Evolutionary conservation across 179 eudicot genomes (phyloP).

Genomic region (Monotropa hypopitys): DNA sequence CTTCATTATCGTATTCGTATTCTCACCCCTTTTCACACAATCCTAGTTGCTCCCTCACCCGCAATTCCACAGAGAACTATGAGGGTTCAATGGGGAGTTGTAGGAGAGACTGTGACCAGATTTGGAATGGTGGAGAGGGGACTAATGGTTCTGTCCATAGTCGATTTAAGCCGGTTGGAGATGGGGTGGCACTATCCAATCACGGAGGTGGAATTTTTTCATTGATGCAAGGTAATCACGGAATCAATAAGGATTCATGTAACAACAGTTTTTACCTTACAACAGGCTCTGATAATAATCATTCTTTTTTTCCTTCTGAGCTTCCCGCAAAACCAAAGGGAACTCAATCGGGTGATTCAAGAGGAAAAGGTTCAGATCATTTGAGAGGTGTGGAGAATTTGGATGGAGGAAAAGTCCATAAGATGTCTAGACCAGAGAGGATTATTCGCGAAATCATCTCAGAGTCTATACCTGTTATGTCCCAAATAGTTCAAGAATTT

Average conservation of each 20-base stretch:
- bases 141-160: constrained; percentile 91
- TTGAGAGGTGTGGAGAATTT: constrained; percentile 27
- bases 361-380: constrained; percentile 35
- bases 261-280: constrained; percentile 31
- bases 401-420: constrained; percentile 28
- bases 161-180: constrained; percentile 72
- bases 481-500: constrained; percentile 52
- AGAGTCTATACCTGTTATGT: constrained; percentile 44
- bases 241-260: constrained; percentile 30
- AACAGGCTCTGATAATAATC: constrained; percentile 36
- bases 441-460: constrained; percentile 46
- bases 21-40: constrained; percentile 66
- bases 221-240: constrained; percentile 28
- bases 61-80: constrained; percentile 51
- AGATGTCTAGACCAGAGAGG: constrained; percentile 42
- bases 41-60: constrained; percentile 77
- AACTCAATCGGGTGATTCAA: constrained; percentile 38
- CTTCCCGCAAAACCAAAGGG: constrained; percentile 61
- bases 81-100: constrained; percentile 56
- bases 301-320: constrained; percentile 63
- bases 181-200: constrained; percentile 46
- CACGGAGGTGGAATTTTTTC: constrained; percentile 38
- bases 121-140: constrained; percentile 79
- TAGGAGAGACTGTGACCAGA: constrained; percentile 50
- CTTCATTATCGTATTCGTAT: constrained; percentile 52